Evolutionary conservation across 2,329 filamentous ascomycete species (phyloP).

Genomic region (Alternaria hordeiaustralica): DNA sequence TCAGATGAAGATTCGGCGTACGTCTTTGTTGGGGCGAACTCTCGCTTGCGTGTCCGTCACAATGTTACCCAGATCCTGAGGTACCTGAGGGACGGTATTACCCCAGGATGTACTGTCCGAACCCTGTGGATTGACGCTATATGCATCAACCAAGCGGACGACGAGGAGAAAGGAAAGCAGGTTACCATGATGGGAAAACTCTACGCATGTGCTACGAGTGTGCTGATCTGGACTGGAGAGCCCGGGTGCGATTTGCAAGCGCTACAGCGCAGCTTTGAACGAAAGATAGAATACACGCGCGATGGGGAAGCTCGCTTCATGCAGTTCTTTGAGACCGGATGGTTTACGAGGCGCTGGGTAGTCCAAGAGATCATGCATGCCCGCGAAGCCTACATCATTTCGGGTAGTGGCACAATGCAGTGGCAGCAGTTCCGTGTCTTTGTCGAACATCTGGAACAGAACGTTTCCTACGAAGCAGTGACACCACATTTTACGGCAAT

Average conservation of each 20-base stretch:
- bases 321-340: neutral
- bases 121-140: neutral
- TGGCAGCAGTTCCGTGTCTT: neutral
- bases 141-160: neutral
- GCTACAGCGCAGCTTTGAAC: neutral
- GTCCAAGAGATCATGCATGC: neutral
- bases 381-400: neutral
- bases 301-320: too few species aligned
- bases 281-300: too few species aligned
- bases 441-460: neutral
- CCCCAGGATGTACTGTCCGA: neutral
- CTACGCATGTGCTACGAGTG: neutral
- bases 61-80: neutral
- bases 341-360: neutral
- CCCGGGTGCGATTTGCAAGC: neutral
- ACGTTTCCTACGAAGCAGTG: neutral
- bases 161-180: neutral
- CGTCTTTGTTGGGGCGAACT: neutral
- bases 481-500: neutral
- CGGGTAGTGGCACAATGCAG: neutral
- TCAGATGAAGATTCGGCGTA: neutral
- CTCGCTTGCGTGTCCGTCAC: neutral
- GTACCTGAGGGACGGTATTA: neutral
- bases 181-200: neutral
- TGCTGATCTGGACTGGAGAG: neutral